These are phyloP conservation scores for Termitomyces sp. DNA, from an alignment of 768 basidiomycete genomes.

Conservation along the genomic window DNA sequence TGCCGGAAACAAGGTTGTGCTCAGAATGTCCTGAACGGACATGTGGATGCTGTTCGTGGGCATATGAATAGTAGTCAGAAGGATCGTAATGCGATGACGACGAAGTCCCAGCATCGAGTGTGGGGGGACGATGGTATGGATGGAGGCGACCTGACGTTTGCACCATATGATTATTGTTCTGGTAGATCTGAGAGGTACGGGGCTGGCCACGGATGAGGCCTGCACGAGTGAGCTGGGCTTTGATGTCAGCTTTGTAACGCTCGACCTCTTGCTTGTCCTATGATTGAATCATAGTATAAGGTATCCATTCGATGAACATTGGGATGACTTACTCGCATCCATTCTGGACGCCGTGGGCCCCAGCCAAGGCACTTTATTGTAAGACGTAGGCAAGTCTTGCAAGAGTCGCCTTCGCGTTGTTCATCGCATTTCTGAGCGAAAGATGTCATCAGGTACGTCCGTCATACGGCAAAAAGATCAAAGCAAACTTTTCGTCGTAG, in stretches of 20 bases:
- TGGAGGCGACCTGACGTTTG: constrained; percentile 21
- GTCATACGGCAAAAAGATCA: not conserved
- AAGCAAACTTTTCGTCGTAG: constrained; percentile 69
- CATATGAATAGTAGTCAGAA: constrained; percentile 18
- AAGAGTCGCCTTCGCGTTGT: constrained; percentile 74
- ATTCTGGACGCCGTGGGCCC: constrained; percentile 82
- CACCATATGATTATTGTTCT: constrained; percentile 20
- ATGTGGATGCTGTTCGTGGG: constrained; percentile 16
- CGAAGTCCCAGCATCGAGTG: constrained; percentile 16
- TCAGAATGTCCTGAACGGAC: constrained; percentile 20
- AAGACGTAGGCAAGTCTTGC: constrained; percentile 74
- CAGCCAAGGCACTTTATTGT: constrained; percentile 82
- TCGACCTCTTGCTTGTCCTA: constrained; percentile 83
- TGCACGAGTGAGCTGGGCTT: constrained; percentile 69
- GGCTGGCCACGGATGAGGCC: constrained; percentile 83
- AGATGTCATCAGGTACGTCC: constrained; percentile 3
- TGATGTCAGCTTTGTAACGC: constrained; percentile 79
- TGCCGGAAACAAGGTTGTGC: constrained; percentile 30
- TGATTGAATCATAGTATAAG: not conserved
- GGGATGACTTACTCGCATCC: constrained; percentile 64
- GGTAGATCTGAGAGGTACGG: constrained; percentile 47
- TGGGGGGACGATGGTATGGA: constrained; percentile 26
- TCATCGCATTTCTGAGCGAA: constrained; percentile 79
- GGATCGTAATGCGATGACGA: constrained; percentile 19
- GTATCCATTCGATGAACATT: not conserved